A percentile compares a stretch with the other conserved stretches of the same genome.
Conservation (phyloP, 805 yeast genomes). For the Wickerhamomyces sydowiorum region DNA sequence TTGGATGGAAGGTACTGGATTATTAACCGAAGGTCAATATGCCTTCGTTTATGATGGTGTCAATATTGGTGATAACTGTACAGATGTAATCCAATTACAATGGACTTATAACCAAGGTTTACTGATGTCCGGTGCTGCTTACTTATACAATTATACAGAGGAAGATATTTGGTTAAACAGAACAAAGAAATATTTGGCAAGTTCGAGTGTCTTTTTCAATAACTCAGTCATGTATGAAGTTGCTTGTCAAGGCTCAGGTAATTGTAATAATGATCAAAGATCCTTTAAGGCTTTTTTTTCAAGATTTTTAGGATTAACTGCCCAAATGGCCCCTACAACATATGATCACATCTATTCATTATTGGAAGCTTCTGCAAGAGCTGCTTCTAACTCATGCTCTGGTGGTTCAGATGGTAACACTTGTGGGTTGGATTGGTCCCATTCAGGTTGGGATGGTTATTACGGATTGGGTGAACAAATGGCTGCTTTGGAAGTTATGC, state of each 20-base stretch:
- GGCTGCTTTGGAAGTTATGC: conserved; percentile 60
- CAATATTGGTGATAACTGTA: conserved; percentile 41
- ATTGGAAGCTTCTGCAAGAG: conserved; percentile 50
- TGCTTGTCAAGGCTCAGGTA: conserved; percentile 54
- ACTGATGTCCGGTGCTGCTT: conserved; percentile 64
- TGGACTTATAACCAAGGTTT: conserved; percentile 78
- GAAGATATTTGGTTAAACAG: conserved; percentile 56
- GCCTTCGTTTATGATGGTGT: conserved; percentile 60
- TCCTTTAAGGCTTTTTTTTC: conserved; percentile 68
- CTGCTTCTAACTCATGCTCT: conserved; percentile 72
- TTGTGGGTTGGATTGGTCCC: conserved; percentile 73
- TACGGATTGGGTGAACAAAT: conserved; percentile 86
- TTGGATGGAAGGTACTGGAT: conserved; percentile 55
- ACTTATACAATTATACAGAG: conserved; percentile 54
- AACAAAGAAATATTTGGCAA: conserved; percentile 39
- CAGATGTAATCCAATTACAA: conserved; percentile 43
- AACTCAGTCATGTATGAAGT: conserved; percentile 57
- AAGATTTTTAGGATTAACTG: conserved; percentile 58
- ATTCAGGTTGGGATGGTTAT: conserved; percentile 52
- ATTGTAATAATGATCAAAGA: conserved; percentile 70
- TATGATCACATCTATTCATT: conserved; percentile 38
- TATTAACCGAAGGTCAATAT: conserved; percentile 35
- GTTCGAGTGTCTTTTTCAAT: conserved; percentile 53
- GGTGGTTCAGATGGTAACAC: conserved; percentile 82
- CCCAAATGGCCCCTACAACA: conserved; percentile 53